Evolutionary conservation across 805 yeast genomes (phyloP), one percentile per base, ranked within the genome.

Genomic region (Suhomyces sp.): DNA sequence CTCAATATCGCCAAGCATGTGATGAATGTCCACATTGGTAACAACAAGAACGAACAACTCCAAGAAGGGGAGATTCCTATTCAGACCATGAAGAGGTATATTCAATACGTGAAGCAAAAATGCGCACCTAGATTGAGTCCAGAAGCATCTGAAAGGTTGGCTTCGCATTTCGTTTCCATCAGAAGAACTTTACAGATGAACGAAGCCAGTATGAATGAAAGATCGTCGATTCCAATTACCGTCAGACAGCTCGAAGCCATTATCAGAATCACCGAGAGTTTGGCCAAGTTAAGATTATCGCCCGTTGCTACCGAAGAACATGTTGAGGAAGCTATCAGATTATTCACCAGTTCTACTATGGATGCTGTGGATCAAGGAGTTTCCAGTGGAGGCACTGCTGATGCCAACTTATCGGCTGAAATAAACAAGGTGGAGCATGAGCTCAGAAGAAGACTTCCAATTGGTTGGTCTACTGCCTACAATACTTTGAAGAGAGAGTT

Each of bases 181-280:
- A 80, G 99, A 67, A 86, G 87, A 62, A 85, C 85, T 55, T 86
- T 94, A 51, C 91, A 89, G 59, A 80, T 83, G 53, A 87, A 83
- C 61, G 99, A 94, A 74, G 76, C 84, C 15, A 85, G 85, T 57
- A 84, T 91, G 57, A 86, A 90, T 56, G 97, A 88, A 66, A 80
- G 97, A 62, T 91, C 97, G 0, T 87, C 97, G 1, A 94, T 94
- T 64, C 99, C 99, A 29, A 93, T 94, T 65, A 94, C 99, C 0
- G 85, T 94, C 45, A 91, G 99, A 79, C 99, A 94, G 75, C 79
- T 94, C 56, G 99, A 94, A 72, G 99, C 99, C 40, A 90, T 94
- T 61, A 84, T 94, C 47, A 92, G 99, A 75, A 94, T 94, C 51
- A 83, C 97, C 1, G 99, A 94, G 73, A 83, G 97, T 0, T 74